Base-by-base conservation (phyloP, 345 rosid species). In the Limnanthes douglasii region DNA sequence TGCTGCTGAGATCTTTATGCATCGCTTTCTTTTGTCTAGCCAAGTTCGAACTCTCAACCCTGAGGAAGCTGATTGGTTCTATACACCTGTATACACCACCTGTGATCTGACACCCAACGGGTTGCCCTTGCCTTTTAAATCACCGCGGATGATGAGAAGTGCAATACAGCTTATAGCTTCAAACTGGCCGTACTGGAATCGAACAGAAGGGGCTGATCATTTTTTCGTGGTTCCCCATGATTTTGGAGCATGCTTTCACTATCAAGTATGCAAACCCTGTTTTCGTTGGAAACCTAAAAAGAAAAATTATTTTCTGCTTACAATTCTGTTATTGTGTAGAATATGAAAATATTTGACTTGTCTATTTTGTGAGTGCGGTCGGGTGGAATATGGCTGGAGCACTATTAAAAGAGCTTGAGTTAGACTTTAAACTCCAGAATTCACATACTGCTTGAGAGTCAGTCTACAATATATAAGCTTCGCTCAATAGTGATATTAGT, bases 1-100 rank as follows among this genome's bases (percentile, higher is more conserved):
- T 57, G 99, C 99, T 8, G 94, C 96, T 27, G 99, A 90, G 80
- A 90, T 78, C 31, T 90, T 53, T 51, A 90, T 90, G 94, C 99
- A 85, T 43, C 66, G 96, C 23, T 85, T 90, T 67, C 93, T 90
- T 41, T 51, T 85, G 50, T 75, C 99, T 2, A 85, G 99, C 32
- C 85, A 88, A 0, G 96, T 90, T 47, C 73, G 99, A 45, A 90
- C 94, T 10, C 94, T 85, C 32, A 80, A 80, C 39, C 96, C 94
- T 0, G 83, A 72, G 42, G 99, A 90, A 54, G 99, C 99, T 31
- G 96, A 90, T 68, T 90, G 99, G 99, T 85, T 90, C 53, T 90
- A 90, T 29, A 78, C 93, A 17, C 96, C 96, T 35, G 85, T 90
- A 22, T 90, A 85, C 50, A 69, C 96, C 49, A 85, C 99, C 38